Conservation (phyloP, 345 rosid species). For the Corchorus olitorius region DNA sequence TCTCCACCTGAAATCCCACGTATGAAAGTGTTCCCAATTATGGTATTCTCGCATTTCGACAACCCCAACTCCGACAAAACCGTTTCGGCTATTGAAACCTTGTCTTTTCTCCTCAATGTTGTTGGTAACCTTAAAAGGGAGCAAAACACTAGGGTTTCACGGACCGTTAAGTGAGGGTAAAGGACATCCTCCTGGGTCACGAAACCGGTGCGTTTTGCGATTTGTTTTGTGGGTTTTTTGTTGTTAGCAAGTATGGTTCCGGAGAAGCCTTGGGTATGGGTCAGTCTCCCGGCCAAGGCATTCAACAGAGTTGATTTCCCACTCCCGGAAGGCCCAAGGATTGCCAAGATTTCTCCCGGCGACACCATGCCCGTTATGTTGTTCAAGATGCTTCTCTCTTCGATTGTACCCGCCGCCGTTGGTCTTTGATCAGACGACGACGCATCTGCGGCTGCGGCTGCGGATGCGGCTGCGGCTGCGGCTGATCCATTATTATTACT, state of each 20-base stretch:
- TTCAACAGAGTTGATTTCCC: conserved; percentile 88
- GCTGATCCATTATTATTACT: too few relatives aligned
- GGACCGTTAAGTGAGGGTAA: conserved; percentile 83
- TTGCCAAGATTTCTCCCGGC: conserved; percentile 86
- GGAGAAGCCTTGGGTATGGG: conserved; percentile 41
- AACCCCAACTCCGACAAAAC: conserved; percentile 79
- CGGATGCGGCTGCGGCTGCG: too few relatives aligned
- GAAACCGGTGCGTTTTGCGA: conserved; percentile 70
- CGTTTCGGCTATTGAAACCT: conserved; percentile 56
- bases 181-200: conserved; percentile 90
- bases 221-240: conserved; percentile 48
- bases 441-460: too few relatives aligned
- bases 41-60: conserved; percentile 74
- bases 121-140: conserved; percentile 69
- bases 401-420: conserved; percentile 20
- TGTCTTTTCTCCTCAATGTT: conserved; percentile 51
- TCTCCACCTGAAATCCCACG: conserved; percentile 96
- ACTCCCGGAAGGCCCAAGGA: conserved; percentile 96
- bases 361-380: conserved; percentile 79
- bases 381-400: conserved; percentile 60
- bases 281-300: conserved; percentile 72
- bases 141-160: conserved; percentile 85
- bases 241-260: conserved; percentile 74
- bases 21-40: conserved; percentile 75
- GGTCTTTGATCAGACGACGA: conserved; percentile 33